These are phyloP conservation scores for Amylostereum areolatum DNA, from an alignment of 1,284 basidiomycete species.

Conservation along the genomic window DNA sequence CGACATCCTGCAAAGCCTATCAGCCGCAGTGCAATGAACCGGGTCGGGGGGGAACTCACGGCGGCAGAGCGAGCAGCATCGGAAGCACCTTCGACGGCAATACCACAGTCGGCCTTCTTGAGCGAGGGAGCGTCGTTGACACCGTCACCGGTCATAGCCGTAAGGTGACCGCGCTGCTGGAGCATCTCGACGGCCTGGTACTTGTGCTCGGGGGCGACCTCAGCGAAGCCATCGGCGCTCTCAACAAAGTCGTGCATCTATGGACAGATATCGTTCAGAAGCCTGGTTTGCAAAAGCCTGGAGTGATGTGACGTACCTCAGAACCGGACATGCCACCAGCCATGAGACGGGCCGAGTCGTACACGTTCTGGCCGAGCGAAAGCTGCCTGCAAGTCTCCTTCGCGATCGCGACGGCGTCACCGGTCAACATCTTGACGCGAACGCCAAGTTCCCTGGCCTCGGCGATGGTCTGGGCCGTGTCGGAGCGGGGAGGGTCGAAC, in stretches of 20 bases:
- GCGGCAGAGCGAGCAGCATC: slow-evolving; percentile 41
- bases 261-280: background rate
- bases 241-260: slow-evolving; percentile 36
- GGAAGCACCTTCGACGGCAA: slow-evolving; percentile 41
- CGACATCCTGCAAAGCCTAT: slow-evolving; percentile 27
- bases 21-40: background rate
- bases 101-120: slow-evolving; percentile 36
- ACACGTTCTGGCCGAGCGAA: slow-evolving; percentile 39
- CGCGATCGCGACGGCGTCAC: slow-evolving; percentile 51
- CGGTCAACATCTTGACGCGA: slow-evolving; percentile 51
- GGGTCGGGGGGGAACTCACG: slow-evolving; percentile 3
- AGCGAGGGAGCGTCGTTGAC: slow-evolving; percentile 36
- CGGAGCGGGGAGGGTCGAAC: slow-evolving; percentile 44
- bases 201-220: slow-evolving; percentile 48
- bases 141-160: slow-evolving; percentile 41
- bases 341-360: slow-evolving; percentile 48
- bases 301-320: slow-evolving; percentile 31
- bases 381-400: slow-evolving; percentile 44
- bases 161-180: slow-evolving; percentile 46
- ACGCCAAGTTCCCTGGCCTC: slow-evolving; percentile 47
- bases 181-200: slow-evolving; percentile 46
- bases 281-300: background rate
- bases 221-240: slow-evolving; percentile 52
- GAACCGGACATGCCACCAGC: slow-evolving; percentile 45
- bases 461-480: slow-evolving; percentile 42